phyloP scores from a whole-genome alignment of 768 basidiomycete genomes.

The Boletus barrowsii region DNA sequence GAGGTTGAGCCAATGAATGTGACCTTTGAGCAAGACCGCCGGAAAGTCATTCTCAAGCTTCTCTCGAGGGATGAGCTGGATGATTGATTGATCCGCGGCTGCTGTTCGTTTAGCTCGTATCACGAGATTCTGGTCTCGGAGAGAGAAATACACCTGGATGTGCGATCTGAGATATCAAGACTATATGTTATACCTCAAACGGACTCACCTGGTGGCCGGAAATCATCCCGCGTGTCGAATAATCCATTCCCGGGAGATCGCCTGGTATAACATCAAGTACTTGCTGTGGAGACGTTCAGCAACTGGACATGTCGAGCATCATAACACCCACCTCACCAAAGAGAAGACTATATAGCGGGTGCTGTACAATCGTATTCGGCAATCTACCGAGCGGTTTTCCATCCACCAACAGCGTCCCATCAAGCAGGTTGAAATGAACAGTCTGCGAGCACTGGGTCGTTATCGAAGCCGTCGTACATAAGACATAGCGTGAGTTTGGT shows the following conservation, averaged over 20 bases:
- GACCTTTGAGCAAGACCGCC: conserved; percentile 15
- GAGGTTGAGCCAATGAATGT: conserved; percentile 32
- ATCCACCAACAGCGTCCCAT: conserved; percentile 25
- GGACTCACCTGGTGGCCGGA: conserved; percentile 18
- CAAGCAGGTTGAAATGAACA: conserved; percentile 41
- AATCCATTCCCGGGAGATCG: conserved; percentile 24
- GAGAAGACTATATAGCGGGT: conserved; percentile 22
- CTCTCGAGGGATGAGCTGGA: conserved; percentile 26
- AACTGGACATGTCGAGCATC: neutral
- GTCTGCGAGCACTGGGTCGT: conserved; percentile 17
- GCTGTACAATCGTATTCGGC: conserved; percentile 29
- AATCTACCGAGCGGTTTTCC: conserved; percentile 34
- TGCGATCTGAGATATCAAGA: neutral
- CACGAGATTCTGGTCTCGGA: conserved; percentile 14
- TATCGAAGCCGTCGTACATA: conserved; percentile 7
- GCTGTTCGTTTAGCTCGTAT: conserved; percentile 15
- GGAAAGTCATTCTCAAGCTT: conserved; percentile 28
- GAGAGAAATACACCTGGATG: conserved; percentile 25
- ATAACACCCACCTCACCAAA: conserved; percentile 33
- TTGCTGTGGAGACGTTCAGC: neutral
- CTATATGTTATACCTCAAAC: neutral
- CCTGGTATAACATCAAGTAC: conserved; percentile 18
- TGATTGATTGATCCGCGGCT: neutral
- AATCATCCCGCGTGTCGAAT: conserved; percentile 14
- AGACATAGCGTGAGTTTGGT: conserved; percentile 17